Conservation (phyloP, 805 yeast species). For the Lipomyces mesembrius region DNA sequence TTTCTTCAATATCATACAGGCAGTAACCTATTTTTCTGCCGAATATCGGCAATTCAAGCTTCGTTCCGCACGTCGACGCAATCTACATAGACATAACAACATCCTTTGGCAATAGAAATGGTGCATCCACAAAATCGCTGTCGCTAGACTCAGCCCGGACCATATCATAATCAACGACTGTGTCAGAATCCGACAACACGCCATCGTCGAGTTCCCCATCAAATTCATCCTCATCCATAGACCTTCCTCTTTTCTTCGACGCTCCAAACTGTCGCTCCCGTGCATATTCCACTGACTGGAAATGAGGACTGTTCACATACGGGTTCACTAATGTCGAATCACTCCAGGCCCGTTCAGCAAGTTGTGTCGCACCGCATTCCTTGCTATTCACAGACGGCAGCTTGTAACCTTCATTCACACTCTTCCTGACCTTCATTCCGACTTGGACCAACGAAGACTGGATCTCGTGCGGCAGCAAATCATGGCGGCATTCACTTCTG, state of each 20-base stretch:
- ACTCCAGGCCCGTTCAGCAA: slow-evolving; percentile 10
- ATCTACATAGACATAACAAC: slow-evolving; percentile 21
- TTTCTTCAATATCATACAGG: background rate
- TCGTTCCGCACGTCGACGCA: slow-evolving; percentile 2
- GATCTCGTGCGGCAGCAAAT: slow-evolving; percentile 12
- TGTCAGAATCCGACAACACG: slow-evolving; percentile 5
- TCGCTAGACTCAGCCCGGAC: slow-evolving; percentile 4
- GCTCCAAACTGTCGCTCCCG: background rate
- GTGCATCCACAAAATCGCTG: slow-evolving; percentile 32
- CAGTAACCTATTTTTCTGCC: background rate
- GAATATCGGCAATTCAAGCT: background rate
- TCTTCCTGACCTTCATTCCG: slow-evolving; percentile 36
- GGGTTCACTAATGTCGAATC: slow-evolving; percentile 19
- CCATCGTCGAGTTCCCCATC: background rate
- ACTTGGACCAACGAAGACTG: slow-evolving; percentile 31
- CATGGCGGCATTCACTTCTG: slow-evolving; percentile 3
- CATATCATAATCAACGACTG: slow-evolving; percentile 8
- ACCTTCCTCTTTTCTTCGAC: background rate
- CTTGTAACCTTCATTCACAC: slow-evolving; percentile 33
- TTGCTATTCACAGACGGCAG: slow-evolving; percentile 9
- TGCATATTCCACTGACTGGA: slow-evolving; percentile 10
- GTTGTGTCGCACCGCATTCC: background rate
- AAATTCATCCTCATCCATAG: background rate
- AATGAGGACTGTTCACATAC: slow-evolving; percentile 2
- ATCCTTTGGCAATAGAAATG: slow-evolving; percentile 30